Evolutionary conservation across 139 green algal genomes (phyloP).

Genomic region (Limnomonas spitsbergensis): DNA sequence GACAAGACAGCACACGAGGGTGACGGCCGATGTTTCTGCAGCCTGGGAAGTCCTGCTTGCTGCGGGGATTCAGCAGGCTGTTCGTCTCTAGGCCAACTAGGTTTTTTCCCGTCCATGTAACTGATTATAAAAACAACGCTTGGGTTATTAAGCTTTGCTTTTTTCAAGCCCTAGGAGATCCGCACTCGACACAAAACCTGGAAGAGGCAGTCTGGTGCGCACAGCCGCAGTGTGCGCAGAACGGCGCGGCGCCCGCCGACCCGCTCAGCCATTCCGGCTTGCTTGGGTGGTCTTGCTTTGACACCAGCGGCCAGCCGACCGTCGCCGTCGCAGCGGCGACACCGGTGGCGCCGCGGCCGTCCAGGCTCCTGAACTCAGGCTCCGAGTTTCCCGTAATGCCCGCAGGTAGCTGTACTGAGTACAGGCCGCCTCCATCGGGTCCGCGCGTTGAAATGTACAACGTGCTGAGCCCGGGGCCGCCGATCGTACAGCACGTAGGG

Average conservation of each 20-base stretch:
- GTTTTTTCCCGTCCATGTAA: no score
- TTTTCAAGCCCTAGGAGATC: background rate
- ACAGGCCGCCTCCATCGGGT: conserved; percentile 13
- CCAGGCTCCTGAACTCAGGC: conserved; percentile 12
- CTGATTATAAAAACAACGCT: no score
- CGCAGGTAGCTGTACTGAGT: background rate
- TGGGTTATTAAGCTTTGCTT: no score
- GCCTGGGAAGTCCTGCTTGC: no score
- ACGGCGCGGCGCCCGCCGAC: background rate
- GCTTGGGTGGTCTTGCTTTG: background rate
- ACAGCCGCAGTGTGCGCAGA: conserved; percentile 10
- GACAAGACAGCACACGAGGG: no score
- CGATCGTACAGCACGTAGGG: conserved; percentile 17
- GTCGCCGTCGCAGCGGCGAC: background rate
- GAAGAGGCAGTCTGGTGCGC: background rate
- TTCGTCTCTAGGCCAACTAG: no score
- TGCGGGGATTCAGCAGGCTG: no score
- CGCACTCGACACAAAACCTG: background rate
- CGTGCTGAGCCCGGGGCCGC: conserved; percentile 11
- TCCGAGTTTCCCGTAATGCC: background rate
- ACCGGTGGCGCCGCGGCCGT: background rate
- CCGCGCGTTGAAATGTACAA: conserved; percentile 14
- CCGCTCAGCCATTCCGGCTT: background rate
- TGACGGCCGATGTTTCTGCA: no score
- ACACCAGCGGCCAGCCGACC: background rate